Evolutionary conservation across 768 basidiomycete genomes (phyloP), one percentile per base, ranked within the genome.

Genomic region (Pisolithus tinctorius): DNA sequence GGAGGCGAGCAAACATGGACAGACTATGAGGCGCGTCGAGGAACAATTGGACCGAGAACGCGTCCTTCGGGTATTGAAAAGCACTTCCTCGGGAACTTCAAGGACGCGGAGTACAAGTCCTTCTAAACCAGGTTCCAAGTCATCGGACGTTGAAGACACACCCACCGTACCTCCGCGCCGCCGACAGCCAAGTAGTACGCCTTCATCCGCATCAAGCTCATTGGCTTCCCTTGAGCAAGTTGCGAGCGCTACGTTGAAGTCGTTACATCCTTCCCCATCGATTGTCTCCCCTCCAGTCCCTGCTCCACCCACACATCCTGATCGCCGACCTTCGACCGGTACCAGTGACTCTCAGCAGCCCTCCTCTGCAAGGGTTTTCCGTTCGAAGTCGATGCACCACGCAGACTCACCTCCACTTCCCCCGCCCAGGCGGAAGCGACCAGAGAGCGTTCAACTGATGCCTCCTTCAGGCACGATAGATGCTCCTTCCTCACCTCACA

Each of bases 1-100:
- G 1, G 81, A 85, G 48, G 88, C 88, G 6, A 82, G 79, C 51
- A 86, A 86, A 59, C 77, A 79, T 0, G 88, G 79, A 1, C 82
- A 86, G 63, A 77, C 76, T 4, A 71, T 87, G 66, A 86, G 88
- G 65, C 78, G 79, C 45, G 82, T 79, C 0, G 83, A 88, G 58
- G 80, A 79, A 39, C 74, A 78, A 55, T 71, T 87, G 16, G 85
- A 86, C 63, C 78, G 80, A 56, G 83, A 85, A 61, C 73, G 87
- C 9, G 77, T 88, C 17, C 69, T 88, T 53, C 79, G 83, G 63
- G 81, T 90, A 10, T 71, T 90, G 30, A 85, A 84, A 66, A 84
- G 83, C 56, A 81, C 81, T 38, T 70, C 74, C 4, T 67, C 67
- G 16, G 40, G 58, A 16, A 53, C 59, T 1, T 66, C 64, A 11